Conservation (phyloP, 2,329 filamentous ascomycete species). For the Ampelomyces quisqualis region DNA sequence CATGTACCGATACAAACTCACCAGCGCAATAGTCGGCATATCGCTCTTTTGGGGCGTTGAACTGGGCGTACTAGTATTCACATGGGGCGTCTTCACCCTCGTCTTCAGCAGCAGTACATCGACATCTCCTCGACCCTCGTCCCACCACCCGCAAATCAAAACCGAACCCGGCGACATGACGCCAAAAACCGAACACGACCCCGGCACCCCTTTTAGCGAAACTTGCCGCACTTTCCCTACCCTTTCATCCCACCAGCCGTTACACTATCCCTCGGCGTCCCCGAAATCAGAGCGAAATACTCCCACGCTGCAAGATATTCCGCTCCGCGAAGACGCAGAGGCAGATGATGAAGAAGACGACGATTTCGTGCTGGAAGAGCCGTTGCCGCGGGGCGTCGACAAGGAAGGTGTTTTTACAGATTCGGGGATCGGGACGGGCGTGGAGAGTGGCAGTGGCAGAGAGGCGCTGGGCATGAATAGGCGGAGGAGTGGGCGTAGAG, state of each 20-base stretch:
- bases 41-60: constrained; percentile 75
- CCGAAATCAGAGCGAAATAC: constrained; percentile 3
- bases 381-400: constrained; percentile 12
- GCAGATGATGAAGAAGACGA: constrained; percentile 49
- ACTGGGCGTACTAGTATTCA: constrained; percentile 64
- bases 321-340: constrained; percentile 35
- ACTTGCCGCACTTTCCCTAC: constrained; percentile 53
- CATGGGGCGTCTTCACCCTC: constrained; percentile 61
- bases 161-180: constrained; percentile 6
- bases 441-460: constrained; percentile 41
- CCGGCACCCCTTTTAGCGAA: constrained; percentile 44
- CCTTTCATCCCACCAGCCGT: constrained; percentile 46
- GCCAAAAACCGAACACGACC: constrained; percentile 23
- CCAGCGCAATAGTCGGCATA: constrained; percentile 69
- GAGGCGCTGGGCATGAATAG: constrained; percentile 17
- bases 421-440: constrained; percentile 52
- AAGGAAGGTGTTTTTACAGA: constrained; percentile 32
- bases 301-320: constrained; percentile 2
- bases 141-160: constrained; percentile 6
- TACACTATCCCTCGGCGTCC: constrained; percentile 38
- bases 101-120: constrained; percentile 38
- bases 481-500: constrained; percentile 13
- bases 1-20: constrained; percentile 80
- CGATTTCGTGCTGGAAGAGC: constrained; percentile 46
- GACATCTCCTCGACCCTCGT: no score